Evolutionary conservation across 2,329 filamentous ascomycete species (phyloP).

Genomic region (Neofusicoccum ribis): DNA sequence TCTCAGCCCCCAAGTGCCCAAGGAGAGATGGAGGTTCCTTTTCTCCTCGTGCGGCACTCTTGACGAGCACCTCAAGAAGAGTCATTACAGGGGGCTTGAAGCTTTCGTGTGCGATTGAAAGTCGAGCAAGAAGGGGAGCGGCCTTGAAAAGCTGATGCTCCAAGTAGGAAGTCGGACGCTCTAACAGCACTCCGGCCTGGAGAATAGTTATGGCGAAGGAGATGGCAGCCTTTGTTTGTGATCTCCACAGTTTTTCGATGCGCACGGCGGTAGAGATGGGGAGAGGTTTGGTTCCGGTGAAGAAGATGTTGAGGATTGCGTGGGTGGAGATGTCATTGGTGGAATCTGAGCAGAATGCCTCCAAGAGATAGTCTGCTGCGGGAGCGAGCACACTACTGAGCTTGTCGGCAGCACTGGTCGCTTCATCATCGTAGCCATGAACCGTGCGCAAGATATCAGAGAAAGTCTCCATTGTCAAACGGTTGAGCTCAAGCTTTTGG

Average conservation of each 20-base stretch:
- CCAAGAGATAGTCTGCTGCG: constrained; percentile 73
- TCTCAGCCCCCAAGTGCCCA: constrained; percentile 79
- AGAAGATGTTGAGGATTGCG: constrained; percentile 70
- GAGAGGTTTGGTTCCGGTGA: constrained; percentile 48
- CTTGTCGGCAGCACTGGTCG: constrained; percentile 45
- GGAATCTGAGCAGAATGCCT: constrained; percentile 72
- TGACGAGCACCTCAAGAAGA: constrained; percentile 72
- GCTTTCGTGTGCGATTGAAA: constrained; percentile 69
- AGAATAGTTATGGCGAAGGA: constrained; percentile 68
- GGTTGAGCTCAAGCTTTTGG: constrained; percentile 69
- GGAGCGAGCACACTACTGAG: constrained; percentile 66
- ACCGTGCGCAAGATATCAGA: constrained; percentile 70
- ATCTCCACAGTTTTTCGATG: constrained; percentile 46
- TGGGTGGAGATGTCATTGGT: constrained; percentile 73
- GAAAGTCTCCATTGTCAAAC: constrained; percentile 68
- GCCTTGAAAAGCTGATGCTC: constrained; percentile 81
- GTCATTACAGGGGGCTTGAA: constrained; percentile 67
- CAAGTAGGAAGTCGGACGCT: constrained; percentile 64
- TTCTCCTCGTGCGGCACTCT: constrained; percentile 60
- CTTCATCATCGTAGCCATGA: constrained; percentile 70
- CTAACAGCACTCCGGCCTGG: constrained; percentile 66
- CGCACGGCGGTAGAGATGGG: constrained; percentile 48
- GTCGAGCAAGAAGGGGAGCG: constrained; percentile 71
- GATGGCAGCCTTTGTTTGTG: constrained; percentile 66
- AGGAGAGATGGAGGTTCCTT: constrained; percentile 92